phyloP scores from a whole-genome alignment of 2,329 filamentous ascomycete species.

The Ophiocordyceps robertsii region DNA sequence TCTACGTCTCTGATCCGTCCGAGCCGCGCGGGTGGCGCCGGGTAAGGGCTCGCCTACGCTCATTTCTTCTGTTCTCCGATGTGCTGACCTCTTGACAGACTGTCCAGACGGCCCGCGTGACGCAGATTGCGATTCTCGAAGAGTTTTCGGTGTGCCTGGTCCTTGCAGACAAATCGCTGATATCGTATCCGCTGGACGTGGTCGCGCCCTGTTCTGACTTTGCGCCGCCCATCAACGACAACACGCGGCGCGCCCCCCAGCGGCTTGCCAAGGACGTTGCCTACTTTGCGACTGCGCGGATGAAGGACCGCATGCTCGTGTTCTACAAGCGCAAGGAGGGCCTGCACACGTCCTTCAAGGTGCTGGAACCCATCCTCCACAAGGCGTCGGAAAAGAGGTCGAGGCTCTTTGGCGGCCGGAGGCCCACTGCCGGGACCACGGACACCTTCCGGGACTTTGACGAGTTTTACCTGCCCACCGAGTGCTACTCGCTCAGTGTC shows the following conservation, averaged over 20 bases:
- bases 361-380: constrained; percentile 89
- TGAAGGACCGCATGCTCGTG: constrained; percentile 91
- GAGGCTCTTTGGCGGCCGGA: constrained; percentile 48
- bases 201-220: constrained; percentile 53
- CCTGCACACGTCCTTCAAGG: constrained; percentile 88
- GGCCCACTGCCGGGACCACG: constrained; percentile 54
- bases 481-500: constrained; percentile 89
- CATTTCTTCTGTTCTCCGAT: background rate
- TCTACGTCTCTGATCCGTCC: constrained; percentile 76
- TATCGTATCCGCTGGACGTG: constrained; percentile 87
- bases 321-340: constrained; percentile 97
- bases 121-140: constrained; percentile 87
- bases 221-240: constrained; percentile 53
- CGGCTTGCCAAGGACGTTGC: constrained; percentile 86
- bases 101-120: constrained; percentile 64
- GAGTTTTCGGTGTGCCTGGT: constrained; percentile 89
- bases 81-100: constrained; percentile 34
- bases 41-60: constrained; percentile 36
- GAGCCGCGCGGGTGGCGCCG: constrained; percentile 86
- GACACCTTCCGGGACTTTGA: constrained; percentile 98
- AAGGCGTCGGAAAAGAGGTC: constrained; percentile 78
- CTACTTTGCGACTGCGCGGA: constrained; percentile 89
- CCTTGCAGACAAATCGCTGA: constrained; percentile 79
- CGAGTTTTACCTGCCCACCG: constrained; percentile 94
- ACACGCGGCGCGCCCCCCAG: constrained; percentile 73